A percentile compares a stretch with the other conserved stretches of the same genome.
These are phyloP conservation scores for Yarrowia sp. DNA, from an alignment of 805 yeast genomes.

Conservation along the genomic window DNA sequence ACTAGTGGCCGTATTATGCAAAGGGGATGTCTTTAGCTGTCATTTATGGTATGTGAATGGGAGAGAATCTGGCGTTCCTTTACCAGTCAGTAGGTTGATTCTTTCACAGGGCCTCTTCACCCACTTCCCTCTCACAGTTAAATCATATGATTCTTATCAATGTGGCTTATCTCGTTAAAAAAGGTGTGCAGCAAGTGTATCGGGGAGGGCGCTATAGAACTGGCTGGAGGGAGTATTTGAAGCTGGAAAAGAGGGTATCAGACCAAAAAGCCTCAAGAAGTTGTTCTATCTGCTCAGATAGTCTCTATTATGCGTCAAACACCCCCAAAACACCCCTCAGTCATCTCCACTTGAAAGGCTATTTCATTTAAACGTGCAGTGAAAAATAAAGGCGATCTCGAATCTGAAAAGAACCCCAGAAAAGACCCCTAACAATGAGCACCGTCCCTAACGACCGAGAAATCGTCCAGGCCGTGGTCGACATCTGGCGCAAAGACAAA, in stretches of 20 bases:
- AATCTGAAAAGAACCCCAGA: no score
- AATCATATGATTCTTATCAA: not conserved
- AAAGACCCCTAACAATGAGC: not conserved
- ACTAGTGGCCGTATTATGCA: conserved; percentile 23
- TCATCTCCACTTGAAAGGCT: not conserved
- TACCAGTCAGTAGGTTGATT: no score
- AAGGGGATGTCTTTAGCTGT: not conserved
- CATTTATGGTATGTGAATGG: not conserved
- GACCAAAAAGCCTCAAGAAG: not conserved
- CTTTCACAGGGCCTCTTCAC: no score
- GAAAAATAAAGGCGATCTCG: conserved; percentile 4
- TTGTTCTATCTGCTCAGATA: not conserved
- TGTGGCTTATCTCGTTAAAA: conserved; percentile 2
- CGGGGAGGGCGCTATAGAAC: not conserved
- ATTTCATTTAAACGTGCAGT: conserved; percentile 10
- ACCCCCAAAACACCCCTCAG: not conserved
- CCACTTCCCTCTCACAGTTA: no score
- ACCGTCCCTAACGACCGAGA: conserved; percentile 62
- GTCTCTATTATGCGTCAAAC: not conserved
- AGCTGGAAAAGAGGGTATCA: no score
- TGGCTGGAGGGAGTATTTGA: no score
- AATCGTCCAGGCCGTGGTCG: conserved; percentile 65
- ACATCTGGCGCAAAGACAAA: conserved; percentile 73
- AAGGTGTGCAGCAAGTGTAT: not conserved
- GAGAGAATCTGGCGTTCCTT: not conserved